Base-by-base conservation (phyloP, 2,329 filamentous ascomycete species). In the Penicillium thymicola region DNA sequence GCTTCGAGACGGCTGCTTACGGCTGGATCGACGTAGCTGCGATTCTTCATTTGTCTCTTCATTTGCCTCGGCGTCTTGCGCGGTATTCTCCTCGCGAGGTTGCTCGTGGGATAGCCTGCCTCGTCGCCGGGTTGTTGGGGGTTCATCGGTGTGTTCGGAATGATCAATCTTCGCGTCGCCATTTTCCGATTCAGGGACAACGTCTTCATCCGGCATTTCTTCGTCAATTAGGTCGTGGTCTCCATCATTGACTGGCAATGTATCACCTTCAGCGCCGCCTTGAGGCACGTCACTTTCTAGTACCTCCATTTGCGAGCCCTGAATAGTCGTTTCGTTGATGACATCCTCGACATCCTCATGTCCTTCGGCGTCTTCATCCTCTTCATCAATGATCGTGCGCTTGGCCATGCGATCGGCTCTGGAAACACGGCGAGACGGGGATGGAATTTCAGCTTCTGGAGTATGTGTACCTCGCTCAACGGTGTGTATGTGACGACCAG, bases 401-500 rank as follows among this genome's bases (percentile, higher is more conserved):
- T 79, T 82, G 25, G 74, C 64, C 16, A 54, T 68, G 58, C 77
- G 74, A 64, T 72, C 65, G 25, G 69, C 72, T n/a, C 72, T 67
- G 6, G 67, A 65, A 36, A 62, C 62, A 11, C 63, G 65, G n/a
- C 64, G 69, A 32, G 57, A 59, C 6, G 56, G 58, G 30, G 58
- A 60, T 11, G 55, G 57, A 38, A 51, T 41, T 14, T 66, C 62
- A 30, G 71, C 69, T 57, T 83, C 78, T 4, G 82, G 79, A 54
- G 79, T 85, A 40, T 73, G 75, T 3, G 83, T 84, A 27, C 79
- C 81, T 61, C 78, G 74, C 58, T 82, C 77, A 10, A 85, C 74
- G 5, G 83, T 76, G 52, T 82, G 71, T 56, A 79, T 77, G 67
- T 86, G 83, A 57, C 76, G 80, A 18, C 84, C 84, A 8, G 83